Evolutionary conservation across 768 basidiomycete genomes (phyloP).

Genomic region (Lentinus brumalis): DNA sequence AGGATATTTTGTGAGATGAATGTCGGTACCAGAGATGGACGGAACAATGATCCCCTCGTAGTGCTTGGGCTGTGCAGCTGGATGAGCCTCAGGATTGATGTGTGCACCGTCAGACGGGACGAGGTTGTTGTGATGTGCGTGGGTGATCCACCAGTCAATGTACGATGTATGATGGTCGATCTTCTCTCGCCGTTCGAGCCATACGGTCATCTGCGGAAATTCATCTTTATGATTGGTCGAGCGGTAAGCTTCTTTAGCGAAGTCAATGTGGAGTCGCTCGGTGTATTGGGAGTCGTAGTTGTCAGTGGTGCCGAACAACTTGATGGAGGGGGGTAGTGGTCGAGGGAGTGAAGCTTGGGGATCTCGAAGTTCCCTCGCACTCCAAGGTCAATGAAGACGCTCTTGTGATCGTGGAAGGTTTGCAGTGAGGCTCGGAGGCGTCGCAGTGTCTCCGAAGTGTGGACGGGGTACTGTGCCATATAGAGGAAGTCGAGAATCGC

Average conservation of each 20-base stretch:
- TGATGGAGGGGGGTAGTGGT: conserved; percentile 24
- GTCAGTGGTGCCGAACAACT: conserved; percentile 21
- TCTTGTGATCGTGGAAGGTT: conserved; percentile 26
- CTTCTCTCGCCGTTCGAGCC: conserved; percentile 19
- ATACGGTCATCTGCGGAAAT: conserved; percentile 18
- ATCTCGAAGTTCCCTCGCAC: conserved; percentile 24
- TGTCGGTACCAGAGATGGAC: too few species aligned
- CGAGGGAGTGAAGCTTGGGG: conserved; percentile 25
- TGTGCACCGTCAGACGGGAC: too few species aligned
- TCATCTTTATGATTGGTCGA: conserved; percentile 19
- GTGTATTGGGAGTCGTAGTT: conserved; percentile 27
- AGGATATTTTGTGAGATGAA: too few species aligned
- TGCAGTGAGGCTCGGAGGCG: conserved; percentile 16
- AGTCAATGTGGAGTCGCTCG: conserved; percentile 45
- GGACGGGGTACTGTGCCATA: conserved; percentile 25
- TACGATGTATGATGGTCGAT: conserved; percentile 8
- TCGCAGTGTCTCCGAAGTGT: conserved; percentile 15
- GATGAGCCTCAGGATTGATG: too few species aligned
- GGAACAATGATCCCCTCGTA: too few species aligned
- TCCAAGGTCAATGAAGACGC: conserved; percentile 26
- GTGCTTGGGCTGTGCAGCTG: too few species aligned
- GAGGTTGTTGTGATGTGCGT: background rate
- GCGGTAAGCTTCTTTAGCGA: conserved; percentile 36
- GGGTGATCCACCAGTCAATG: conserved; percentile 12
- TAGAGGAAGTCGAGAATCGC: conserved; percentile 31